phyloP scores from a whole-genome alignment of 441 rosid species.

The Biscutella laevigata region DNA sequence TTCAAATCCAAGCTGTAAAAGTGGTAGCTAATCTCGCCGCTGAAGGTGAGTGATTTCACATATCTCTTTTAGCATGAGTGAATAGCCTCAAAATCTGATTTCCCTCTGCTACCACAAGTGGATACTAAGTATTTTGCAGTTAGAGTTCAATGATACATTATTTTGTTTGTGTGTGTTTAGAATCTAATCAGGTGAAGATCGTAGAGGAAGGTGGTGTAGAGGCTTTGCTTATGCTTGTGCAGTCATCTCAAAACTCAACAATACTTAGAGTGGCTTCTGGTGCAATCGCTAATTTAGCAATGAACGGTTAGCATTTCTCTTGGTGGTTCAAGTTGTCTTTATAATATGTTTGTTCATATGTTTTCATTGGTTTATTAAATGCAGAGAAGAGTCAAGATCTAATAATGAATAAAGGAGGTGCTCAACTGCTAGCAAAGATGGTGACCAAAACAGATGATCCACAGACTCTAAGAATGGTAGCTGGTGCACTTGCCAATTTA shows the following conservation, averaged over 20 bases:
- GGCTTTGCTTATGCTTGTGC: constrained; percentile 63
- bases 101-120: not conserved
- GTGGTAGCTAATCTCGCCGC: constrained; percentile 95
- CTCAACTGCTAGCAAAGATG: constrained; percentile 58
- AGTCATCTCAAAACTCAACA: constrained; percentile 59
- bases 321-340: constrained; percentile 1
- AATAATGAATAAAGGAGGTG: constrained; percentile 86
- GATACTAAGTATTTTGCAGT: no score
- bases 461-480: constrained; percentile 88
- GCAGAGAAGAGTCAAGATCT: constrained; percentile 76
- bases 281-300: constrained; percentile 88
- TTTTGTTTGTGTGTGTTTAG: constrained; percentile 33
- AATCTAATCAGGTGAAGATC: constrained; percentile 70
- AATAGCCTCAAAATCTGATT: not conserved
- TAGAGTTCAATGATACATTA: no score
- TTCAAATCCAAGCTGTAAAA: constrained; percentile 84
- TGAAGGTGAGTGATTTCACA: constrained; percentile 51
- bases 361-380: not conserved
- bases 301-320: constrained; percentile 56
- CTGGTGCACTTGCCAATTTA: constrained; percentile 85
- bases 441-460: constrained; percentile 70
- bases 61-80: not conserved
- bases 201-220: constrained; percentile 92
- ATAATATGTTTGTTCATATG: not conserved
- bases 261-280: constrained; percentile 91